A percentile compares a stretch with the other conserved stretches of the same genome.
phyloP scores from a whole-genome alignment of 164 flowering plant species.

The Taxillus chinensis region DNA sequence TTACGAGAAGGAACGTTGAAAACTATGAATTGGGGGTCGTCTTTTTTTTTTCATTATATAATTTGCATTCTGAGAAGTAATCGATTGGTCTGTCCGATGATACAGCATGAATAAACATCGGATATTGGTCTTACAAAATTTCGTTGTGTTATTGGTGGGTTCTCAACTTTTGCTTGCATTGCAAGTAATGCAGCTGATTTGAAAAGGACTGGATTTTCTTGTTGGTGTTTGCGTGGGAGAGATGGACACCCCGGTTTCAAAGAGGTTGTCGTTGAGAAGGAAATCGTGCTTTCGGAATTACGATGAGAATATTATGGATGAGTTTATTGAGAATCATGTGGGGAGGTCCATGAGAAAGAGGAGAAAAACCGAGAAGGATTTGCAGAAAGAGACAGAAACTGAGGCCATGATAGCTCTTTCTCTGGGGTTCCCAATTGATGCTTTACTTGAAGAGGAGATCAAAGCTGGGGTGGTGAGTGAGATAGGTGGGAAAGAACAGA shows the following conservation, averaged over 20 bases:
- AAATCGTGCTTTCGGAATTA: conserved; percentile 38
- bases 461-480: conserved; percentile 63
- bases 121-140: too few species aligned
- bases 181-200: neutral
- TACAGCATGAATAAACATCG: too few species aligned
- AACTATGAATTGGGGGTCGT: too few species aligned
- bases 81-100: too few species aligned
- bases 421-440: conserved; percentile 84
- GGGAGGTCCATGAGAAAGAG: conserved; percentile 50
- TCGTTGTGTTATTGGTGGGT: conserved; percentile 3
- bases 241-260: conserved; percentile 36
- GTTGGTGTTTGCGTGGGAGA: neutral
- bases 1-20: too few species aligned
- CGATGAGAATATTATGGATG: conserved; percentile 78
- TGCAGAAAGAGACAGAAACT: conserved; percentile 82
- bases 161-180: neutral
- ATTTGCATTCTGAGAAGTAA: too few species aligned
- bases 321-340: conserved; percentile 58
- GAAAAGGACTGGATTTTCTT: neutral
- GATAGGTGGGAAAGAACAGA: conserved; percentile 79
- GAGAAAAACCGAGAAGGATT: conserved; percentile 41
- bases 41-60: too few species aligned
- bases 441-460: conserved; percentile 69
- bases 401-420: conserved; percentile 92
- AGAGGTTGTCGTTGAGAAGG: conserved; percentile 40